Evolutionary conservation across 1,284 basidiomycete species (phyloP), one percentile per base, ranked within the genome.

Genomic region (Ceratobasidium papillatum): DNA sequence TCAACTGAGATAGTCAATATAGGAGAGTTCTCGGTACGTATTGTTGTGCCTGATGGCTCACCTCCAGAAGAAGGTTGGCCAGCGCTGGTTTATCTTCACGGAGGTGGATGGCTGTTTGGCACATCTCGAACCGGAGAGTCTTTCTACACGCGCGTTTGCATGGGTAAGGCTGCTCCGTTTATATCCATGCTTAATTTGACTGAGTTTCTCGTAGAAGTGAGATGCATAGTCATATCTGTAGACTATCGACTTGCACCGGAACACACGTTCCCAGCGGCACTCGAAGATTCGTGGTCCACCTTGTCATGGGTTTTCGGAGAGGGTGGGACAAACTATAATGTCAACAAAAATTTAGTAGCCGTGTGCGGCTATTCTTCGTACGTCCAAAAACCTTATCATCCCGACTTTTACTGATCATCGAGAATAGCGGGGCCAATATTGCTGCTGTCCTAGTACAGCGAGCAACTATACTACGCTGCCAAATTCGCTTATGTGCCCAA

Each of bases 371-470:
- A 71, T n/a, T 71, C 66, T 32, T 41, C 66, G 66, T 71, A 41
- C 36, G 66, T 52, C 19, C 30, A 27, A 2, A 12, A 14, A 9
- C 32, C 34, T 34, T 14, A 47, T 3, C 12, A 7, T 38, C 0
- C 14, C 3, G 22, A 32, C 4, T 68, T 41, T 17, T 12, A 61
- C 71, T n/a, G 34, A 69, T 52, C 45, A 32, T 41, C n/a, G 34
- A 11, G 19, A 41, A 27, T 41, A 76, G 90, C 74, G 92, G 92
- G 7, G 91, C 88, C 0, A 93, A 93, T 78, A 84, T 94, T 0
- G 90, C 91, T 0, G 87, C 90, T 0, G 86, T 91, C 62, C 81
- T 90, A 1, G 84, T 90, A 0, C 87, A 91, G 79, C 91, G 90
- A 80, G 90, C 90, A 0, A 47, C 52, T 32, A 25, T 34, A 32